phyloP scores from a whole-genome alignment of 1,139 yeast species.

The Hansenula lynferdii region DNA sequence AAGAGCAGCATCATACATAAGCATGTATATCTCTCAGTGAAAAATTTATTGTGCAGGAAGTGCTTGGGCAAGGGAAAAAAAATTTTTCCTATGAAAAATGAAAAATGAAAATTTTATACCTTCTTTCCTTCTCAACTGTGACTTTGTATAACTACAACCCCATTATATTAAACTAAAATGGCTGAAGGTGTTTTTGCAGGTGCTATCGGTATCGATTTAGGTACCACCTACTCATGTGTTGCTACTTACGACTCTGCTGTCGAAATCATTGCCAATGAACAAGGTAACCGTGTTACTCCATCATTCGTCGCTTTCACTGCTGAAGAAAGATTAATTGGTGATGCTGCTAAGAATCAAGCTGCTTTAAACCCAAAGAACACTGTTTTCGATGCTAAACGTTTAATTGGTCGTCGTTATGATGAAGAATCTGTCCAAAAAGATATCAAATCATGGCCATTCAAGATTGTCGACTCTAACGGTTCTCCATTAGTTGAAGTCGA shows the following conservation, averaged over 20 bases:
- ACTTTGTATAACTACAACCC: constrained; percentile 12
- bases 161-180: constrained; percentile 40
- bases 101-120: constrained; percentile 5
- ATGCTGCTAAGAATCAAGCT: constrained; percentile 99
- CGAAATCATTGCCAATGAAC: constrained; percentile 98
- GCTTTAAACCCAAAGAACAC: constrained; percentile 96
- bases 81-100: constrained; percentile 8
- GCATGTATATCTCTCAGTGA: no score
- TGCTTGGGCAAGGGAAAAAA: constrained; percentile 6
- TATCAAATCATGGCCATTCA: constrained; percentile 97
- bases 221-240: constrained; percentile 96
- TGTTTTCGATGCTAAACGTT: constrained; percentile 97
- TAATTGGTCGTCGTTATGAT: constrained; percentile 91
- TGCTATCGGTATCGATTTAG: constrained; percentile 99
- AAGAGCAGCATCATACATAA: no score
- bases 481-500: constrained; percentile 91
- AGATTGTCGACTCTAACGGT: constrained; percentile 80
- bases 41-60: no score
- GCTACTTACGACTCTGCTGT: constrained; percentile 90
- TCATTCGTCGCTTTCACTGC: constrained; percentile 97
- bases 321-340: constrained; percentile 96
- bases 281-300: constrained; percentile 99
- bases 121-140: constrained; percentile 2
- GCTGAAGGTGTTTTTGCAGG: constrained; percentile 99
- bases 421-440: constrained; percentile 93